Percentiles rank a stretch among this genome's conserved stretches.
Evolutionary conservation across 2,329 filamentous ascomycete genomes (phyloP).

Genomic region (Lasiodiplodia sp.): DNA sequence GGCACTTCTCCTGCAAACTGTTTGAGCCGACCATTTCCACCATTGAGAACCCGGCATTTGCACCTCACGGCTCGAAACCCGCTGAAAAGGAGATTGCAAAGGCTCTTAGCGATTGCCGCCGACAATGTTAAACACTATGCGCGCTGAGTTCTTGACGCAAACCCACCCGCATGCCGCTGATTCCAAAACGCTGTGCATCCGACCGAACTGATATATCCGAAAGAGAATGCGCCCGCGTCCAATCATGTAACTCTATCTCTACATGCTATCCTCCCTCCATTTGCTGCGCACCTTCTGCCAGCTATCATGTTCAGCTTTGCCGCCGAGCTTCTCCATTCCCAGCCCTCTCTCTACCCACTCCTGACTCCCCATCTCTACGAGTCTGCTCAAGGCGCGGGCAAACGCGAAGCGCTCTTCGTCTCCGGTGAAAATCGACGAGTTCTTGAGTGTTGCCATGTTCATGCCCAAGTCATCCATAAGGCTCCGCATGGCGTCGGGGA

Average conservation of each 20-base stretch:
- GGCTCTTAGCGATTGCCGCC: not conserved
- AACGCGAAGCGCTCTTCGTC: conserved; percentile 98
- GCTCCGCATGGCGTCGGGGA: conserved; percentile 75
- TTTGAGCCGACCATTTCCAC: conserved; percentile 8
- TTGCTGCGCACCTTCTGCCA: conserved; percentile 71
- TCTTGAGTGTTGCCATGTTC: conserved; percentile 84
- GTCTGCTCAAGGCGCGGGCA: conserved; percentile 80
- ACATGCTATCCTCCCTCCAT: conserved; percentile 60
- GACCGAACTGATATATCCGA: conserved; percentile 22
- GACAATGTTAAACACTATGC: conserved; percentile 16
- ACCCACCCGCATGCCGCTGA: conserved; percentile 17
- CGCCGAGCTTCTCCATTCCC: conserved; percentile 68
- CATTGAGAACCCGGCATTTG: not conserved
- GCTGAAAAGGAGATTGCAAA: conserved; percentile 10
- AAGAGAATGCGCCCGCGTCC: conserved; percentile 10
- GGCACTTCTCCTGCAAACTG: not conserved
- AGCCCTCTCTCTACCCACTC: conserved; percentile 90
- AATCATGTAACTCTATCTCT: conserved; percentile 2
- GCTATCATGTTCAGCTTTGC: conserved; percentile 69
- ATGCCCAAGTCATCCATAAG: conserved; percentile 89
- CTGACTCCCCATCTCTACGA: conserved; percentile 91
- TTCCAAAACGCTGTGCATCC: conserved; percentile 16
- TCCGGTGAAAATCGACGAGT: conserved; percentile 85
- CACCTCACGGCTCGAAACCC: not conserved
- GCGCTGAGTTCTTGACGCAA: conserved; percentile 1